Percentiles rank a stretch among this genome's conserved stretches.
Conservation (phyloP, 306 rosid species). For the Senna siamea region DNA sequence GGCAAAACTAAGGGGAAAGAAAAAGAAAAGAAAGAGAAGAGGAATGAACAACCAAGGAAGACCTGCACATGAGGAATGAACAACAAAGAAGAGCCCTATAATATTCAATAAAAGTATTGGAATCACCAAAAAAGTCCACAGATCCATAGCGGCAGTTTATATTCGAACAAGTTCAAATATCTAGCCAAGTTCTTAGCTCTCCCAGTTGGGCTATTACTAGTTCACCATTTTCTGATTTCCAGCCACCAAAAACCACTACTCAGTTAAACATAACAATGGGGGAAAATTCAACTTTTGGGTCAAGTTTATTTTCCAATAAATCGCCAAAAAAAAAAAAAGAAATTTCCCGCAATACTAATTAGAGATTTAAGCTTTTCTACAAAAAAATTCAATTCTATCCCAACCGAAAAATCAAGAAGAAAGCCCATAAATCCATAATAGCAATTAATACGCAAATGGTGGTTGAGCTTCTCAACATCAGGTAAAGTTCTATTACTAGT, state of each 20-base stretch:
- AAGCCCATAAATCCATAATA: too few species aligned
- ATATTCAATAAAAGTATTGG: neutral
- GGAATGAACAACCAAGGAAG: neutral
- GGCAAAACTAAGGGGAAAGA: slow-evolving; percentile 19
- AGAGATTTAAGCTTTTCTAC: neutral
- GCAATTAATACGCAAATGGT: too few species aligned
- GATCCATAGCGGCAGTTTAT: too few species aligned
- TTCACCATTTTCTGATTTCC: too few species aligned
- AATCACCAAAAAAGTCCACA: neutral
- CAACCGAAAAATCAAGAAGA: too few species aligned
- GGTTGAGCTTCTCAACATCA: too few species aligned
- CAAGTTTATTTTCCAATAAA: neutral
- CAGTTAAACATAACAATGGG: too few species aligned
- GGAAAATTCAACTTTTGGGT: too few species aligned
- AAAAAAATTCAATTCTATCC: neutral
- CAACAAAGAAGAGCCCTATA: slow-evolving; percentile 73
- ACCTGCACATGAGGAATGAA: slow-evolving; percentile 71
- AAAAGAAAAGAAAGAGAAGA: neutral
- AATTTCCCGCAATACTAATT: too few species aligned
- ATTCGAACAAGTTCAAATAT: too few species aligned
- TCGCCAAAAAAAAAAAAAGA: neutral
- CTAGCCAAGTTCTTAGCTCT: neutral
- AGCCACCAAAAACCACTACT: neutral
- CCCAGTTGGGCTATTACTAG: neutral
- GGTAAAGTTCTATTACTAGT: too few species aligned